Evolutionary conservation across 2,329 filamentous ascomycete genomes (phyloP).

Genomic region (Phialophora chinensis): DNA sequence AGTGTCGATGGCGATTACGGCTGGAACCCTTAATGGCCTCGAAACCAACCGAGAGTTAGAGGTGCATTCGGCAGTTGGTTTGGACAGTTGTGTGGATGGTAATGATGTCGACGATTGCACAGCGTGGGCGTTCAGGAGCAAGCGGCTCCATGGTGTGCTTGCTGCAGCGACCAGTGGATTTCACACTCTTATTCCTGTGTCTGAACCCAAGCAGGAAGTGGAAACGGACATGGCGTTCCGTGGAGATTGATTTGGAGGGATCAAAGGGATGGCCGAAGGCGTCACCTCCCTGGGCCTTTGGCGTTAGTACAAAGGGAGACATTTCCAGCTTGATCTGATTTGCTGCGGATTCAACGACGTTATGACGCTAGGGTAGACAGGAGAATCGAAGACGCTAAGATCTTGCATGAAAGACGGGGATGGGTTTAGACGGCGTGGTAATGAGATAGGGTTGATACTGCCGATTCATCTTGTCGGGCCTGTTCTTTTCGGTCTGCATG

Average conservation of each 20-base stretch:
- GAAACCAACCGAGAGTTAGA: neutral
- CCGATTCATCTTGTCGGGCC: neutral
- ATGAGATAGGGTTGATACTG: neutral
- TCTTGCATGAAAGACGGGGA: neutral
- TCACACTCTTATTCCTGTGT: neutral
- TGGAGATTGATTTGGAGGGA: neutral
- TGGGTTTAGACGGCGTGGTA: neutral
- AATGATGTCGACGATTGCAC: constrained; percentile 7
- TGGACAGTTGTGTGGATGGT: neutral
- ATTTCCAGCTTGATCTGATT: constrained; percentile 2
- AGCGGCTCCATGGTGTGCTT: neutral
- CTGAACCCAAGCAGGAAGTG: neutral
- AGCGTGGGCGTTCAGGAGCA: constrained; percentile 4
- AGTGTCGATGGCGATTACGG: neutral
- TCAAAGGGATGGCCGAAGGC: neutral
- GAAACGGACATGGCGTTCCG: neutral
- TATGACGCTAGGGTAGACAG: neutral
- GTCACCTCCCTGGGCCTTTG: neutral
- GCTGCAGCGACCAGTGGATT: neutral
- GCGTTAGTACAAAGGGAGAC: neutral
- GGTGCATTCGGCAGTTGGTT: neutral
- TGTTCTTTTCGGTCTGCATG: neutral
- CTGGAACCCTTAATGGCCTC: neutral
- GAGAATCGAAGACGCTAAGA: neutral
- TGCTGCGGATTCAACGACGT: neutral